Evolutionary conservation across 2,329 filamentous ascomycete genomes (phyloP).

Genomic region (Tolypocladium ophioglossoides): DNA sequence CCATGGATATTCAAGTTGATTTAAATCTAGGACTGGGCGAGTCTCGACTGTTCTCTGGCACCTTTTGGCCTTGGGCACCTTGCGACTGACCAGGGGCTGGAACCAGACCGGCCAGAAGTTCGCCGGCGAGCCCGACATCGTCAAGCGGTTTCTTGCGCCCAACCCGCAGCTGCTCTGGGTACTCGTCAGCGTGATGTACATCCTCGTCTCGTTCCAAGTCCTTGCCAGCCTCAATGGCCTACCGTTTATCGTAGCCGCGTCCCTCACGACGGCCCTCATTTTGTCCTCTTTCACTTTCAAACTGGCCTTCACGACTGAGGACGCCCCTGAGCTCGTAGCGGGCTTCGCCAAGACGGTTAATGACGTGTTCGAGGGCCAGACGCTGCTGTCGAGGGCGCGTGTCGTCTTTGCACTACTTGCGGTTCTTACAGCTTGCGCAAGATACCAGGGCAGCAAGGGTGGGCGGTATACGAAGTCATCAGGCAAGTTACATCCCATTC

Average conservation of each 20-base stretch:
- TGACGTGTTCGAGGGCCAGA: slow-evolving; percentile 28
- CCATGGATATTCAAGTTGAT: slow-evolving; percentile 2
- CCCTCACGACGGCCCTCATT: slow-evolving; percentile 30
- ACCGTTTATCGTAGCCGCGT: slow-evolving; percentile 28
- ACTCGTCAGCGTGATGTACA: slow-evolving; percentile 60
- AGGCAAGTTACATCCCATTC: slow-evolving; percentile 10
- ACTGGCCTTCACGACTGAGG: slow-evolving; percentile 74
- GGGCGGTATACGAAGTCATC: slow-evolving; percentile 14
- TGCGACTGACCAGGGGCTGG: slow-evolving; percentile 68
- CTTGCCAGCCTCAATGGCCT: slow-evolving; percentile 30
- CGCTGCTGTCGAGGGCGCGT: slow-evolving; percentile 37
- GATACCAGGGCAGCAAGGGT: slow-evolving; percentile 26
- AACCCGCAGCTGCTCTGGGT: slow-evolving; percentile 63
- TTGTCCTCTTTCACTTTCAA: slow-evolving; percentile 70
- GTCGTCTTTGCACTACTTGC: slow-evolving; percentile 39
- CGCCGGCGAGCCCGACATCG: slow-evolving; percentile 81
- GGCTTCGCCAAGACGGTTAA: slow-evolving; percentile 31
- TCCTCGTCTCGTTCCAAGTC: slow-evolving; percentile 41
- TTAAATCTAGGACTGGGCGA: slow-evolving; percentile 12
- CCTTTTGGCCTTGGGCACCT: slow-evolving; percentile 42
- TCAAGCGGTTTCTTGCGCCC: slow-evolving; percentile 55
- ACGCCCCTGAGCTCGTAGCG: slow-evolving; percentile 72
- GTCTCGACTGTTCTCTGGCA: slow-evolving; percentile 20
- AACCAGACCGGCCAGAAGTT: slow-evolving; percentile 98
- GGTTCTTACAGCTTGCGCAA: slow-evolving; percentile 24